These are phyloP conservation scores for Neurospora pannonica DNA, from an alignment of 495 filamentous ascomycete species.

Conservation along the genomic window DNA sequence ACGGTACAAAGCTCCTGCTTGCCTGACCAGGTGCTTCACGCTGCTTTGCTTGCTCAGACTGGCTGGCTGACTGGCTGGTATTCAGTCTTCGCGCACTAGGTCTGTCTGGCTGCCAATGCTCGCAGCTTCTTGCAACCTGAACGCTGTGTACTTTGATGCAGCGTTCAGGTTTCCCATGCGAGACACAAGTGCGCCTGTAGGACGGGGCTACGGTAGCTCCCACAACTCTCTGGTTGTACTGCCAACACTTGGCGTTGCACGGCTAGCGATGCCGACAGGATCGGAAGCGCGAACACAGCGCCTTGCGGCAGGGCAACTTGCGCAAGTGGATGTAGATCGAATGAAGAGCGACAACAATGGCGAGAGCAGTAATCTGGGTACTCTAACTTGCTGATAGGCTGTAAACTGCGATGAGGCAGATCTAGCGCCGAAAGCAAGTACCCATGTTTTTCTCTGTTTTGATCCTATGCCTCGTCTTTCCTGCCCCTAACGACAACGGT, in stretches of 20 bases:
- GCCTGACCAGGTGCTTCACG: neutral
- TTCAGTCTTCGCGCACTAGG: neutral
- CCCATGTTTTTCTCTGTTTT: slow-evolving; percentile 14
- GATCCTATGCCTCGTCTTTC: neutral
- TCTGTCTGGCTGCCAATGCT: neutral
- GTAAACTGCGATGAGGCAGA: slow-evolving; percentile 25
- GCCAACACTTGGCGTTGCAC: slow-evolving; percentile 36
- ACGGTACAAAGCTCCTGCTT: neutral
- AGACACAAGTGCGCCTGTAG: slow-evolving; percentile 29
- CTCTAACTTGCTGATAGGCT: slow-evolving; percentile 12
- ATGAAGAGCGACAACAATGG: slow-evolving; percentile 16
- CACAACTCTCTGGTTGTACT: slow-evolving; percentile 23
- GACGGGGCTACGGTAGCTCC: slow-evolving; percentile 17
- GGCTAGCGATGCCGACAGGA: slow-evolving; percentile 26
- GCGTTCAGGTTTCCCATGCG: slow-evolving; percentile 14
- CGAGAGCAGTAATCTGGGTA: slow-evolving; percentile 5
- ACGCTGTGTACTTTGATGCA: slow-evolving; percentile 15
- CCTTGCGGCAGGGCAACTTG: slow-evolving; percentile 6
- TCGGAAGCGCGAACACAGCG: slow-evolving; percentile 30
- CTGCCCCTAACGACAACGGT: slow-evolving; percentile 9
- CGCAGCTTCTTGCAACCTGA: slow-evolving; percentile 19
- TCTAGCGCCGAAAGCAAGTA: slow-evolving; percentile 19
- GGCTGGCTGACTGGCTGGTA: neutral
- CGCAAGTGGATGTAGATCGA: neutral
- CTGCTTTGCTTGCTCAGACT: neutral